A percentile compares a stretch with the other conserved stretches of the same genome.
These are phyloP conservation scores for Ambrosiella xylebori DNA, from an alignment of 2,329 filamentous ascomycete species.

Conservation along the genomic window DNA sequence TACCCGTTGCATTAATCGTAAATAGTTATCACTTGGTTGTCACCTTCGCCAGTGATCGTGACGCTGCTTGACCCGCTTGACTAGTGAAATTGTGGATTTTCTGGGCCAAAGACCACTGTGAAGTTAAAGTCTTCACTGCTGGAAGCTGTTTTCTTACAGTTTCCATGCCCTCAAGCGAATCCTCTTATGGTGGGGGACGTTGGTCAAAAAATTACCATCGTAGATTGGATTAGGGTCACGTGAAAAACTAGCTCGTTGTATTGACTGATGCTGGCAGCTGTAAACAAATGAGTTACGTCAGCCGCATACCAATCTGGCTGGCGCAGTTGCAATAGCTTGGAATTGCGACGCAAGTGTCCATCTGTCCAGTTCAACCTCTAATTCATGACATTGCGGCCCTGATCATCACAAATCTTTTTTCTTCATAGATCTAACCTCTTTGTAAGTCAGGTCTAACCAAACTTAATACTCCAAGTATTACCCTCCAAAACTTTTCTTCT, in stretches of 20 bases:
- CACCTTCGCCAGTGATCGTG: background rate
- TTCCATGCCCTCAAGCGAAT: conserved; percentile 7
- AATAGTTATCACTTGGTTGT: conserved; percentile 10
- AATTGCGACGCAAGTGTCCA: conserved; percentile 12
- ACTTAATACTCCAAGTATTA: no score
- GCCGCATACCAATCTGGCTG: conserved; percentile 3
- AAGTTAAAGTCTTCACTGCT: conserved; percentile 1
- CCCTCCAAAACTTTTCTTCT: background rate
- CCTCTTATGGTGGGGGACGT: conserved; percentile 12
- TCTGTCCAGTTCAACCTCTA: conserved; percentile 10
- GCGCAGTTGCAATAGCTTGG: conserved; percentile 5
- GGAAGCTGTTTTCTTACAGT: conserved; percentile 2
- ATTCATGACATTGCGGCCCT: no score
- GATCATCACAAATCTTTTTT: background rate
- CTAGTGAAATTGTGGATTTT: conserved; percentile 3
- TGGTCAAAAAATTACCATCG: conserved; percentile 6
- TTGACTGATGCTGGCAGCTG: conserved; percentile 6
- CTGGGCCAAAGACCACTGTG: background rate
- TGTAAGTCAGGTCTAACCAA: background rate
- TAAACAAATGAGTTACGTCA: background rate
- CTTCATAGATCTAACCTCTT: background rate
- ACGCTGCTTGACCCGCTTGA: background rate
- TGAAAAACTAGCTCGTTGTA: background rate
- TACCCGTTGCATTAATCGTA: background rate
- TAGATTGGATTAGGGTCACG: conserved; percentile 7